A percentile compares a stretch with the other conserved stretches of the same genome.
These are phyloP conservation scores for Scenedesmus sp. DNA, from an alignment of 163 green algal genomes.

Conservation along the genomic window DNA sequence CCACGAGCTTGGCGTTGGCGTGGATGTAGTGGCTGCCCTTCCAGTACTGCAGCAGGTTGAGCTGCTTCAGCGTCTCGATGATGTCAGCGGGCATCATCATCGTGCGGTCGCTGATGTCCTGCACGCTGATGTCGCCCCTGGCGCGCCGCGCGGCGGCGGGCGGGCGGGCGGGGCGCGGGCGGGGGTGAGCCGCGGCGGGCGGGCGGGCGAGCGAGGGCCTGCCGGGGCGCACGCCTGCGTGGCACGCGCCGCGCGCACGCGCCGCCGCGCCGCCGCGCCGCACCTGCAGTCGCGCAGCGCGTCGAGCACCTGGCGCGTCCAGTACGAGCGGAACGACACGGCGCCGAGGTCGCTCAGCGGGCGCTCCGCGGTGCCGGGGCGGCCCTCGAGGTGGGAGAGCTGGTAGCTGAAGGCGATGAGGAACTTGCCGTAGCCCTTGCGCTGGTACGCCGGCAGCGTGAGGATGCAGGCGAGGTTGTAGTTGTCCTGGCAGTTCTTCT, in stretches of 20 bases:
- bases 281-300: conserved; percentile 78
- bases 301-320: conserved; percentile 90
- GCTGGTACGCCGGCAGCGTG: conserved; percentile 96
- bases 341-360: conserved; percentile 96
- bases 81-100: conserved; percentile 93
- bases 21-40: conserved; percentile 63
- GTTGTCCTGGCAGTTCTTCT: conserved; percentile 95
- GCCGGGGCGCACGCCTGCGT: too few species aligned
- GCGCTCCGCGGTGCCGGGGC: conserved; percentile 95
- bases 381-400: conserved; percentile 75
- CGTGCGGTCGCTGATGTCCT: conserved; percentile 94
- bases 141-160: too few species aligned
- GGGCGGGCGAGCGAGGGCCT: too few species aligned
- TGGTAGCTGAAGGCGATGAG: conserved; percentile 86
- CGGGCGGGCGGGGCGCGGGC: too few species aligned
- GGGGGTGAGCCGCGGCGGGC: too few species aligned
- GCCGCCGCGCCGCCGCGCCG: too few species aligned
- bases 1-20: conserved; percentile 63
- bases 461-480: conserved; percentile 99
- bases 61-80: conserved; percentile 83
- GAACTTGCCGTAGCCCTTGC: conserved; percentile 98
- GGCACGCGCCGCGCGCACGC: too few species aligned
- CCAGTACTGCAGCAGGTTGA: conserved; percentile 84
- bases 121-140: conserved; percentile 74
- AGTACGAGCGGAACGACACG: conserved; percentile 96